Evolutionary conservation across 2,329 filamentous ascomycete species (phyloP).

Genomic region (Sclerotinia subarctica): DNA sequence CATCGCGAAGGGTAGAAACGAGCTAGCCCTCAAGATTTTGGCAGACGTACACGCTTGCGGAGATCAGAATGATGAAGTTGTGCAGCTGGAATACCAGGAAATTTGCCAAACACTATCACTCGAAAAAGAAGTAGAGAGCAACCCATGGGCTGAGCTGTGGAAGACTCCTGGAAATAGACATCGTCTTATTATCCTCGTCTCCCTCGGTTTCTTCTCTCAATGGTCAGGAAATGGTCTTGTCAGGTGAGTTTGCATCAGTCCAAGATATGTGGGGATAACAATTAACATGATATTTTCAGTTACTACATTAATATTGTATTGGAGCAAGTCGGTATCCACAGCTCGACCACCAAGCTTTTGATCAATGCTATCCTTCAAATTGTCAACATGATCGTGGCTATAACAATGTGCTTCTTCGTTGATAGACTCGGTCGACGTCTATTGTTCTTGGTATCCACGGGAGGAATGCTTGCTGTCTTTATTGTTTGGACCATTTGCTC

Average conservation of each 20-base stretch:
- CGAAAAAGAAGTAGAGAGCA: constrained; percentile 47
- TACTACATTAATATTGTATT: constrained; percentile 42
- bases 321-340: constrained; percentile 41
- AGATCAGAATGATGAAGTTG: constrained; percentile 41
- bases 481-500: constrained; percentile 35
- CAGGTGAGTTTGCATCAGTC: constrained; percentile 6
- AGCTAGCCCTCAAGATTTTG: constrained; percentile 56
- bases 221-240: constrained; percentile 54
- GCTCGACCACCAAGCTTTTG: constrained; percentile 38
- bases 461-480: constrained; percentile 37
- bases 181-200: constrained; percentile 52
- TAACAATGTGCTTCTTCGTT: constrained; percentile 35
- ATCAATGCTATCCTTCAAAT: constrained; percentile 40
- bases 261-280: background rate
- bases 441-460: constrained; percentile 31
- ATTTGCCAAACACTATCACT: constrained; percentile 45
- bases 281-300: constrained; percentile 9
- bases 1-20: constrained; percentile 63
- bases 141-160: constrained; percentile 48
- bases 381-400: constrained; percentile 30
- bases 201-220: constrained; percentile 54
- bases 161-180: constrained; percentile 53
- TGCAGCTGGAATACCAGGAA: constrained; percentile 44
- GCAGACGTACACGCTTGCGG: constrained; percentile 46
- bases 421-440: constrained; percentile 35